These are phyloP conservation scores for Ophiostoma sp. DNA, from an alignment of 2,329 filamentous ascomycete species.

Conservation along the genomic window DNA sequence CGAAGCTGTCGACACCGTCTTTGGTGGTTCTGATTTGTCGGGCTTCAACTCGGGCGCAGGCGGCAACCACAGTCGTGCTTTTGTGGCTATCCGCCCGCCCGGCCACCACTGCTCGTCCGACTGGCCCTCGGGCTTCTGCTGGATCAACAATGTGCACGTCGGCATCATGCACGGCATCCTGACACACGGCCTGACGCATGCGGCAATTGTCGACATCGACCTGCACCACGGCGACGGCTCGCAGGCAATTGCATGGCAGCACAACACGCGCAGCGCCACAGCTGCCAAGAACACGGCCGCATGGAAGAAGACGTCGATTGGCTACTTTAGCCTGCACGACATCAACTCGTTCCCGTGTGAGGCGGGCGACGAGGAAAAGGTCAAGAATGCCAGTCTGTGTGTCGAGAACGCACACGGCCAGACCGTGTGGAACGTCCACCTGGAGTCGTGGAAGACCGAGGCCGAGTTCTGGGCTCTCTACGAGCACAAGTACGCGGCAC, in stretches of 20 bases:
- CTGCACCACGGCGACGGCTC: constrained; percentile 94
- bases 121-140: constrained; percentile 92
- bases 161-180: constrained; percentile 88
- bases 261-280: constrained; percentile 49
- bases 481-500: constrained; percentile 65
- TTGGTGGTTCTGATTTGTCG: constrained; percentile 38
- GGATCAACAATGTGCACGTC: constrained; percentile 97
- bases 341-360: constrained; percentile 99
- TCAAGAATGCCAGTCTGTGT: constrained; percentile 88
- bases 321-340: constrained; percentile 95
- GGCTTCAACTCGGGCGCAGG: constrained; percentile 31
- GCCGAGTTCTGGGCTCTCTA: constrained; percentile 88
- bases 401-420: constrained; percentile 92
- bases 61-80: constrained; percentile 59
- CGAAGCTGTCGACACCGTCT: constrained; percentile 84
- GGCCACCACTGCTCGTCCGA: constrained; percentile 92
- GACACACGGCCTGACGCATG: constrained; percentile 81
- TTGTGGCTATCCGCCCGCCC: constrained; percentile 86
- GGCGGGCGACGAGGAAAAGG: constrained; percentile 84
- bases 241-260: constrained; percentile 85
- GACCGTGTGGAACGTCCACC: constrained; percentile 91
- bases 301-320: constrained; percentile 81
- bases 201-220: constrained; percentile 88
- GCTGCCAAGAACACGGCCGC: constrained; percentile 41
- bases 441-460: constrained; percentile 78